These are phyloP conservation scores for Mycena galopus DNA, from an alignment of 768 basidiomycete species.

Conservation along the genomic window DNA sequence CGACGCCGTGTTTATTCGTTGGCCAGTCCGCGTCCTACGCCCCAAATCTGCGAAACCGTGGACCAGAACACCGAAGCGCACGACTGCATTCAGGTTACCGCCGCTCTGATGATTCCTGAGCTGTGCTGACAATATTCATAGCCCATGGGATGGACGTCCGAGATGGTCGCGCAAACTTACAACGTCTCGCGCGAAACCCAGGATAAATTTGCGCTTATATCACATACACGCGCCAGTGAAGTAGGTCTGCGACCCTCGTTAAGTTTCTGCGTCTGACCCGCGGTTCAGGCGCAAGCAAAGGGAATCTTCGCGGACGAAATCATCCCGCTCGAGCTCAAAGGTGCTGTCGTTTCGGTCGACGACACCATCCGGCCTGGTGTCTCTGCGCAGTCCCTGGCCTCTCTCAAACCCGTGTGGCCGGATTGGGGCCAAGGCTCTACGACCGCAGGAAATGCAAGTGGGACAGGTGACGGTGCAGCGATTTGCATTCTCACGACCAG, in stretches of 20 bases:
- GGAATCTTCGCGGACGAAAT: conserved; percentile 92
- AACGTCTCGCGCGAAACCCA: conserved; percentile 85
- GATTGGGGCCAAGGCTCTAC: conserved; percentile 79
- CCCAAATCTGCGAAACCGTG: conserved; percentile 71
- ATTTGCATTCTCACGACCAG: conserved; percentile 87
- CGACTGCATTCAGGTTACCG: conserved; percentile 78
- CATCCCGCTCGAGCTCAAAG: conserved; percentile 84
- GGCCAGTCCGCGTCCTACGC: conserved; percentile 79
- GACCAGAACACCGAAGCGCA: conserved; percentile 72
- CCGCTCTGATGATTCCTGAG: neutral
- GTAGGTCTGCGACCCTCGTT: conserved; percentile 46
- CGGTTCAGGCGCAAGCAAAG: conserved; percentile 43
- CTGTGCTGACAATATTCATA: conserved; percentile 43
- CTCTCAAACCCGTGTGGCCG: conserved; percentile 90
- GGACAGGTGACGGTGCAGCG: conserved; percentile 94
- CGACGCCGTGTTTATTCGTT: conserved; percentile 14
- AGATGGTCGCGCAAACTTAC: conserved; percentile 88
- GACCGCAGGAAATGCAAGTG: conserved; percentile 90
- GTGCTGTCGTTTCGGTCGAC: conserved; percentile 75
- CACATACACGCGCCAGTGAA: conserved; percentile 83
- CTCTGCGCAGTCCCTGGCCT: conserved; percentile 79
- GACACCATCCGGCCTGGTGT: conserved; percentile 92
- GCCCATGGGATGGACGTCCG: conserved; percentile 97
- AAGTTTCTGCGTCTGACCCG: neutral
- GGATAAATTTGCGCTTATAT: conserved; percentile 91